Conservation (phyloP, 2,329 filamentous ascomycete genomes). For the Pleomassaria siparia region DNA sequence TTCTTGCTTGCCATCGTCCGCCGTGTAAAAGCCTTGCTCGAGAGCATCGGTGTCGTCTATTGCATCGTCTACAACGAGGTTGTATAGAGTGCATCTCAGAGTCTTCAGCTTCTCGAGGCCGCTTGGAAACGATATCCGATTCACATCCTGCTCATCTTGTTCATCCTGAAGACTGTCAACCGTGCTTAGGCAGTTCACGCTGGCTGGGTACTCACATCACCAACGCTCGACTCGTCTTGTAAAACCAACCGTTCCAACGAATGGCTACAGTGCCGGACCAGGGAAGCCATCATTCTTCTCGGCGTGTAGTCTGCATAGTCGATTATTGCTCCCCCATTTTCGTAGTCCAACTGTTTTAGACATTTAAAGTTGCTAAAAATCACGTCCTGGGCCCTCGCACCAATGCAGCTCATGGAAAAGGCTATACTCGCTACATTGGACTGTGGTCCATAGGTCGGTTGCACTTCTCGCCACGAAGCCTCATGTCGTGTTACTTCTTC, state of each 20-base stretch:
- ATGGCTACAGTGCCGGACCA: not conserved
- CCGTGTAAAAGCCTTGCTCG: not conserved
- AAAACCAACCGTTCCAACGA: slow-evolving; percentile 3
- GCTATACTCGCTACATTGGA: slow-evolving; percentile 1
- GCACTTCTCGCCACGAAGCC: not conserved
- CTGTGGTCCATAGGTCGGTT: not conserved
- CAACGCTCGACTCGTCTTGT: not conserved
- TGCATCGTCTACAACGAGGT: not conserved
- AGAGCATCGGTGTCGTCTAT: not conserved
- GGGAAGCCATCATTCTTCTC: not conserved
- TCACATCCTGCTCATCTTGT: not conserved
- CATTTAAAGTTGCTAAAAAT: slow-evolving; percentile 1
- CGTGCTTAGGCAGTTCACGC: not conserved
- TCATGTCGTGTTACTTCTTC: not conserved
- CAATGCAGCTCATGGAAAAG: not conserved
- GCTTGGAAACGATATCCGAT: not conserved
- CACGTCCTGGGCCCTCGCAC: not conserved
- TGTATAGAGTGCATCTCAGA: not conserved
- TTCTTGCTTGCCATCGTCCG: not conserved
- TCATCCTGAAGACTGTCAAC: not conserved
- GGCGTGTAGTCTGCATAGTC: not conserved
- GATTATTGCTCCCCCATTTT: slow-evolving; percentile 1
- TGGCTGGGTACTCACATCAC: not conserved
- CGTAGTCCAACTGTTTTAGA: slow-evolving; percentile 4
- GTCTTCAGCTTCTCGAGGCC: slow-evolving; percentile 1